Evolutionary conservation across 2,329 filamentous ascomycete genomes (phyloP), one percentile per base, ranked within the genome.

Genomic region (Metarhizium sp.): DNA sequence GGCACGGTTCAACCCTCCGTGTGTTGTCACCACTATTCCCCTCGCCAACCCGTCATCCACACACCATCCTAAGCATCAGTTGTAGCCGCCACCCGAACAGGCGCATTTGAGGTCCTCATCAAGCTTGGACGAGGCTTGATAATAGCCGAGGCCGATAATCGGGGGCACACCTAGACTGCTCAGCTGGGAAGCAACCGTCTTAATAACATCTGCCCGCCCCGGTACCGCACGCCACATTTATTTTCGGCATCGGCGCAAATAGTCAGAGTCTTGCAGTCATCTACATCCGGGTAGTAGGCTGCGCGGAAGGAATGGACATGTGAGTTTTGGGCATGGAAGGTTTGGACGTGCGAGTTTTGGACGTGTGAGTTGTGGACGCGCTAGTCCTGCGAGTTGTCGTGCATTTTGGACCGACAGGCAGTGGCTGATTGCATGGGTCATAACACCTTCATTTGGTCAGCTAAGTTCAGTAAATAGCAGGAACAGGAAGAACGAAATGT

Each of bases 401-500:
- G 47, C 64, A 64, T 20, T 60, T 59, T 29, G 60, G 61, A 8
- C 60, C 57, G 3, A 56, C 57, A 10, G 66, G 65, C 18, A 59
- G 52, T 14, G 56, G 43, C 7, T 66, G 47, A 34, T 56, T 57
- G 56, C 68, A 70, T 14, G 59, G 56, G 54, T 69, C 59, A 55
- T 65, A 71, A 49, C 69, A 71, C 6, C 67, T 69, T 8, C 32
- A 13, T 30, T 1, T 25, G 45, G 45, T 61, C 32, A 63, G 51
- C 29, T 5, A 11, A 14, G 32, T 11, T 14, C 1, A 16, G 13
- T 16, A 16, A 16, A 40, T 16, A 16, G 38, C 38, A 40, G 32
- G 32, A 40, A 40, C 8, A 40, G 38, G 38, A 40, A 16, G 14
- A 40, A 11, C 2, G 14, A 40, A 40, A 40, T 14, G 38, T 13